Percentiles rank a stretch among this genome's conserved stretches.
Conservation (phyloP, 2,329 filamentous ascomycete species). For the Venturiaceae sp. region DNA sequence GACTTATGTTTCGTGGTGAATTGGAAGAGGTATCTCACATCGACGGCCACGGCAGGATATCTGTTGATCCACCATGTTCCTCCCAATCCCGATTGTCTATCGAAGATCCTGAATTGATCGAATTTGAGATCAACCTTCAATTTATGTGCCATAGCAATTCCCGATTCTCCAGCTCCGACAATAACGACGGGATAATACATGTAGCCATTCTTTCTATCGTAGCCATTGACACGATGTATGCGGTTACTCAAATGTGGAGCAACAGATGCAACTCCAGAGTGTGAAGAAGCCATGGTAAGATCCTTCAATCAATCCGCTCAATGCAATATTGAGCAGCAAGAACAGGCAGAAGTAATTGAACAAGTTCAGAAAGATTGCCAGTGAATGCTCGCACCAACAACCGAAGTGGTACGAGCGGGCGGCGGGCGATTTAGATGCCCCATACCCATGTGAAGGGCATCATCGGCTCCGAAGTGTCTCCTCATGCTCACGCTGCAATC, state of each 20-base stretch:
- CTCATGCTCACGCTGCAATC: neutral
- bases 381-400: too few species aligned
- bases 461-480: neutral
- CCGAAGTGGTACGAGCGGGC: too few species aligned
- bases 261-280: neutral
- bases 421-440: too few species aligned
- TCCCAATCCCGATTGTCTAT: slow-evolving; percentile 46
- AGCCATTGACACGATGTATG: slow-evolving; percentile 27
- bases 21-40: slow-evolving; percentile 12
- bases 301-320: neutral
- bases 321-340: neutral
- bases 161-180: slow-evolving; percentile 53
- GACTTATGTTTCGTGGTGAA: neutral
- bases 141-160: slow-evolving; percentile 50
- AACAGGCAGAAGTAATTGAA: neutral
- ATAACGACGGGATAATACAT: slow-evolving; percentile 41
- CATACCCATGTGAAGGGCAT: neutral
- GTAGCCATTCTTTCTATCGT: slow-evolving; percentile 25
- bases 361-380: neutral
- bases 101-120: slow-evolving; percentile 51
- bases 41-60: slow-evolving; percentile 39
- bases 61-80: slow-evolving; percentile 57
- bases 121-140: slow-evolving; percentile 48
- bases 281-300: neutral
- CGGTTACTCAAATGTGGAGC: slow-evolving; percentile 14